These are phyloP conservation scores for Fraxinus greggii DNA, from an alignment of 305 asterid species.

Conservation along the genomic window DNA sequence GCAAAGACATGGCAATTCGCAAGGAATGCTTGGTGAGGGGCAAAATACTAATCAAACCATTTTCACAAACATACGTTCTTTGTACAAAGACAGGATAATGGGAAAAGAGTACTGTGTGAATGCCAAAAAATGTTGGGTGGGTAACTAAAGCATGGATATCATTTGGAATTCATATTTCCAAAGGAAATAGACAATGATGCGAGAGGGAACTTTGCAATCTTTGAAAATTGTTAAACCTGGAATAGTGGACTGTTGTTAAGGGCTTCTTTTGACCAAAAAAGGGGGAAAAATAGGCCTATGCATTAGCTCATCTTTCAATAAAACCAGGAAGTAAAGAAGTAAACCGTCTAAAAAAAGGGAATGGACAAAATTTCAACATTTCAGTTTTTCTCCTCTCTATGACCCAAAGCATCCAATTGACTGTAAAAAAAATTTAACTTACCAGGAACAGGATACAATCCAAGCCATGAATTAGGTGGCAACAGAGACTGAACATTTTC, in stretches of 20 bases:
- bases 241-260: background rate
- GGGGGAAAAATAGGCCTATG: background rate
- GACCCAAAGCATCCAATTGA: slow-evolving; percentile 5
- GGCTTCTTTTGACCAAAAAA: background rate
- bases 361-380: background rate
- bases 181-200: background rate
- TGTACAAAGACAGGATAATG: background rate
- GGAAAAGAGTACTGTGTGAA: background rate
- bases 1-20: background rate
- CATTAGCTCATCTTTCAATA: background rate
- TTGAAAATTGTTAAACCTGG: background rate
- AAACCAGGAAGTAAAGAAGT: background rate
- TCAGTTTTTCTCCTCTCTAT: background rate
- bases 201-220: background rate
- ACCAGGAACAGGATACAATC: slow-evolving; percentile 79
- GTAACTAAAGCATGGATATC: background rate
- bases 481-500: slow-evolving; percentile 76
- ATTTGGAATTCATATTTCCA: slow-evolving; percentile 5
- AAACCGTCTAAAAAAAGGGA: background rate
- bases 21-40: background rate
- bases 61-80: background rate
- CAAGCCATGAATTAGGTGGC: slow-evolving; percentile 87
- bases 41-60: background rate
- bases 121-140: slow-evolving; percentile 1
- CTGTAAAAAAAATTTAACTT: slow-evolving; percentile 23